These are phyloP conservation scores for Brassica rapa DNA, from an alignment of 345 rosid species.

Conservation along the genomic window DNA sequence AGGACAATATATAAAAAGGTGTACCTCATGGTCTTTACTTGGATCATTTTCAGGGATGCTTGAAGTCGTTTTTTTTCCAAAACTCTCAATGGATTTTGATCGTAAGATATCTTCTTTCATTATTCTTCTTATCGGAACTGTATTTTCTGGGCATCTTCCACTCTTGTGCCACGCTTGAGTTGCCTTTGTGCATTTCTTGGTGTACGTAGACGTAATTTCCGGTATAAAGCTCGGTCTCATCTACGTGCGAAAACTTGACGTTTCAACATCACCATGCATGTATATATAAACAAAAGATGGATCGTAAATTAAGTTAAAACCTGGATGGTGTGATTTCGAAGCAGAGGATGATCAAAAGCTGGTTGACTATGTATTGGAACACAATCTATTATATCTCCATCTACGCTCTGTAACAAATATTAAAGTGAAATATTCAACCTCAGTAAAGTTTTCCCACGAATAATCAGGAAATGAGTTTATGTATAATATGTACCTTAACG, in stretches of 20 bases:
- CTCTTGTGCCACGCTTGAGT: slow-evolving; percentile 55
- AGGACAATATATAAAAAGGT: background rate
- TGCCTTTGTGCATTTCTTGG: slow-evolving; percentile 13
- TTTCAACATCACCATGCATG: slow-evolving; percentile 6
- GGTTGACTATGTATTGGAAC: slow-evolving; percentile 38
- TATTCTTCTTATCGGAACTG: slow-evolving; percentile 60
- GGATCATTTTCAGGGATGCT: slow-evolving; percentile 35
- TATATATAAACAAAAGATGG: background rate
- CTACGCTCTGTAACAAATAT: slow-evolving; percentile 29
- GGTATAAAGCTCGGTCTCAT: slow-evolving; percentile 58
- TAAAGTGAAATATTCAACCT: background rate
- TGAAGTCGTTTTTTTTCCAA: slow-evolving; percentile 21
- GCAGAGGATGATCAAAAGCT: slow-evolving; percentile 42
- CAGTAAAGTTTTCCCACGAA: background rate
- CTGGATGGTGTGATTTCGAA: slow-evolving; percentile 42
- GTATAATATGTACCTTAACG: slow-evolving; percentile 48
- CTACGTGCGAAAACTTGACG: slow-evolving; percentile 23
- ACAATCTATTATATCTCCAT: slow-evolving; percentile 45
- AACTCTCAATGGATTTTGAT: slow-evolving; percentile 38
- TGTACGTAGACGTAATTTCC: slow-evolving; percentile 43
- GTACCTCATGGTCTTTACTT: slow-evolving; percentile 34
- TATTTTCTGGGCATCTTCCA: slow-evolving; percentile 53
- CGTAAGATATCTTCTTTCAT: slow-evolving; percentile 53
- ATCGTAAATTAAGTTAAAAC: slow-evolving; percentile 4
- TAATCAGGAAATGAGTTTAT: background rate